Conservation (phyloP, 306 rosid species). For the Begonia masoniana region DNA sequence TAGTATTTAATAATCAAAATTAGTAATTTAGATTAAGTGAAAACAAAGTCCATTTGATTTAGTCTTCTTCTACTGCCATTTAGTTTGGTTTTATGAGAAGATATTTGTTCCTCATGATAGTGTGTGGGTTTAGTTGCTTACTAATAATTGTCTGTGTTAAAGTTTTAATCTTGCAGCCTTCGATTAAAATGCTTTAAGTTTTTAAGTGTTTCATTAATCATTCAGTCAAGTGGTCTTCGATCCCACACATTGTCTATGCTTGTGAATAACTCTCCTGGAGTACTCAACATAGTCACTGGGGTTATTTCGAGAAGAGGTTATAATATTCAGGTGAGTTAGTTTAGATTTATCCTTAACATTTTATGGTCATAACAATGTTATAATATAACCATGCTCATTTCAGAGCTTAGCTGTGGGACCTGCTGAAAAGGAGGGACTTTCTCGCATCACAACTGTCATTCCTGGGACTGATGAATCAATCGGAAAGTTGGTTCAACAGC, state of each 20-base stretch:
- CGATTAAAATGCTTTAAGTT: neutral
- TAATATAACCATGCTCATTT: neutral
- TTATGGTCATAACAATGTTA: neutral
- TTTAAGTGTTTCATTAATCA: slow-evolving; percentile 2
- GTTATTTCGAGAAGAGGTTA: slow-evolving; percentile 53
- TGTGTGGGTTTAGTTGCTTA: neutral
- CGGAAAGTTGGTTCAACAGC: slow-evolving; percentile 49
- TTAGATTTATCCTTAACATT: slow-evolving; percentile 1
- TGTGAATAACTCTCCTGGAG: slow-evolving; percentile 44
- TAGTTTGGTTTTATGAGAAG: neutral
- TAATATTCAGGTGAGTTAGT: slow-evolving; percentile 44
- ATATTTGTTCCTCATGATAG: neutral
- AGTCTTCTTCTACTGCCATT: neutral
- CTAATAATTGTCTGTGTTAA: neutral
- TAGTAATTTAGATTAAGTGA: neutral
- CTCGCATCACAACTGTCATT: slow-evolving; percentile 54
- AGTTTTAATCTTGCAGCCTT: neutral
- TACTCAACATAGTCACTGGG: slow-evolving; percentile 46
- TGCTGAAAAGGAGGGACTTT: slow-evolving; percentile 40
- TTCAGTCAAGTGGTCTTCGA: slow-evolving; percentile 37
- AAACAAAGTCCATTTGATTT: neutral
- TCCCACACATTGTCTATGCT: slow-evolving; percentile 54
- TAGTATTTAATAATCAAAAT: neutral
- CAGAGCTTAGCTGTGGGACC: slow-evolving; percentile 61
- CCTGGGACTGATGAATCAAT: slow-evolving; percentile 48